phyloP scores from a whole-genome alignment of 2,329 filamentous ascomycete genomes.

The Ramularia endophylla region DNA sequence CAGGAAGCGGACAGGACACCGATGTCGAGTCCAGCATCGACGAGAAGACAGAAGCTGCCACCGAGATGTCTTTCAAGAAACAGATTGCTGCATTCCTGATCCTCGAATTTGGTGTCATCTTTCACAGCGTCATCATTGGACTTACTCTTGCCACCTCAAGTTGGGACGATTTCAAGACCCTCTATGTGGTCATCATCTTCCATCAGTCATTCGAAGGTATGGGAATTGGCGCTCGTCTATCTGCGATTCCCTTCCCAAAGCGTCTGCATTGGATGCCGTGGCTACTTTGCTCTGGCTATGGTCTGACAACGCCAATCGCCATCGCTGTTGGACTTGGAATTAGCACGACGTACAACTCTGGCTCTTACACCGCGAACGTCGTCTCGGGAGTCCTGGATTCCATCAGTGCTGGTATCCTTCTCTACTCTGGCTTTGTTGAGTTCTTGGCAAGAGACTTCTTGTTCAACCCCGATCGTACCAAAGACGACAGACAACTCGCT shows the following conservation, averaged over 20 bases:
- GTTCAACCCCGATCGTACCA: conserved; percentile 73
- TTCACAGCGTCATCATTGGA: conserved; percentile 35
- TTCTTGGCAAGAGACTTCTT: conserved; percentile 47
- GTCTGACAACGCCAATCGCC: conserved; percentile 74
- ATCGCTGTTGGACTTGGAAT: conserved; percentile 80
- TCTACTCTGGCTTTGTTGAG: conserved; percentile 45
- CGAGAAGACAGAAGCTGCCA: conserved; percentile 15
- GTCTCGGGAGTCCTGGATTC: conserved; percentile 86
- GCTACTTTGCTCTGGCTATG: conserved; percentile 63
- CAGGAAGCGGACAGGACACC: conserved; percentile 10
- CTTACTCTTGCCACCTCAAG: conserved; percentile 64
- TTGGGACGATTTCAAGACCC: conserved; percentile 55
- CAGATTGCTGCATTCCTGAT: conserved; percentile 87
- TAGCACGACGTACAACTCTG: conserved; percentile 56
- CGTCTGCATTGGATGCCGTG: conserved; percentile 69
- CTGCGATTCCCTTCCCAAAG: conserved; percentile 68
- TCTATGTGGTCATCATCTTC: conserved; percentile 67
- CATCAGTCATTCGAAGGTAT: conserved; percentile 93
- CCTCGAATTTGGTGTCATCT: conserved; percentile 86
- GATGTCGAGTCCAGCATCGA: conserved; percentile 11
- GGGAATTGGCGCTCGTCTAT: conserved; percentile 78
- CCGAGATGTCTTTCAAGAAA: conserved; percentile 51
- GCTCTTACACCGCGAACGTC: conserved; percentile 59
- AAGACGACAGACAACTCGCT: conserved; percentile 79
- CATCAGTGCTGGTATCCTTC: conserved; percentile 78